Percentiles rank a stretch among this genome's conserved stretches.
These are phyloP conservation scores for Cryptosporidium viatorum DNA, from an alignment of 169 alveolate species.

Conservation along the genomic window DNA sequence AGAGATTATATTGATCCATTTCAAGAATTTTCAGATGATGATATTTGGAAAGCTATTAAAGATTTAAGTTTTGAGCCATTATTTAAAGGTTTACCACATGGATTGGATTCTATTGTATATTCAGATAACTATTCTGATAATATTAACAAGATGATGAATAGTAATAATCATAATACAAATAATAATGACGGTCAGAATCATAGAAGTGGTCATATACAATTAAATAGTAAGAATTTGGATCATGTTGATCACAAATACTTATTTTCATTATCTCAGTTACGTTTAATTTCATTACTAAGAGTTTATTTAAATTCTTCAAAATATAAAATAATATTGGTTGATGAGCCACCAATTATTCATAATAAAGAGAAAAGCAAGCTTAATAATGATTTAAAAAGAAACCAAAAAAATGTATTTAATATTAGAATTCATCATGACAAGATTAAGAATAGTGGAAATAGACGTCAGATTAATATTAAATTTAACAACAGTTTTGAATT, in stretches of 20 bases:
- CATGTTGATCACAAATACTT: neutral
- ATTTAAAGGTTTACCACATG: conserved; percentile 37
- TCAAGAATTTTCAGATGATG: conserved; percentile 19
- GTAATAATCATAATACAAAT: neutral
- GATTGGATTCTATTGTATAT: conserved; percentile 43
- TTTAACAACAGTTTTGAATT: conserved; percentile 7
- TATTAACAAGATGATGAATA: neutral
- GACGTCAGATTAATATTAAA: conserved; percentile 5
- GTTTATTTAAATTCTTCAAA: conserved; percentile 44
- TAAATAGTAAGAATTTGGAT: neutral
- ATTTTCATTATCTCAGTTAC: conserved; percentile 47
- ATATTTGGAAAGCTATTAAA: conserved; percentile 47
- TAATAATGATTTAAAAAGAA: neutral
- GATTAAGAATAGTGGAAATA: neutral
- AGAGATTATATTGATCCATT: conserved; percentile 71
- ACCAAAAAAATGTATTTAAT: neutral
- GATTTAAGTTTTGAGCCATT: conserved; percentile 40
- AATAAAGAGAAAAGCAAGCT: neutral
- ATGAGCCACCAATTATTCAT: conserved; percentile 52
- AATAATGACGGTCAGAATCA: neutral
- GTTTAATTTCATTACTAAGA: conserved; percentile 42
- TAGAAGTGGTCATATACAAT: neutral
- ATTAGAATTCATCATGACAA: conserved; percentile 1
- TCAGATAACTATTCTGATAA: conserved; percentile 24
- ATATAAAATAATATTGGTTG: conserved; percentile 27